A percentile compares a stretch with the other conserved stretches of the same genome.
Evolutionary conservation across 768 basidiomycete species (phyloP).

Genomic region (Suillus brevipes): DNA sequence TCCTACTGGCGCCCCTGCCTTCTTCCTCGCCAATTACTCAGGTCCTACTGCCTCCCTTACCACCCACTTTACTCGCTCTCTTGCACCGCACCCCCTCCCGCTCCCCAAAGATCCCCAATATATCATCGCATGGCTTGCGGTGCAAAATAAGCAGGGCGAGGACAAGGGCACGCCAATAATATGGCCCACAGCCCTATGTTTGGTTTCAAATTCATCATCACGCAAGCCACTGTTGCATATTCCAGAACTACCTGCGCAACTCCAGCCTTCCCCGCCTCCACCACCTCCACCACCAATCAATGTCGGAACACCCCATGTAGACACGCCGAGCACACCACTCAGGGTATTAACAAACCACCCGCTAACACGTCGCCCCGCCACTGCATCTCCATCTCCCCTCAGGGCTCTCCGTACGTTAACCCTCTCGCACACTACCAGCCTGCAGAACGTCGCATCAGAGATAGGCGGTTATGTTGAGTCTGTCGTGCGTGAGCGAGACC

Average conservation of each 20-base stretch:
- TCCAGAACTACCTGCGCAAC: conserved; percentile 63
- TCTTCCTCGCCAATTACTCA: conserved; percentile 66
- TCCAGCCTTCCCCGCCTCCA: conserved; percentile 54
- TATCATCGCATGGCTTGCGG: conserved; percentile 71
- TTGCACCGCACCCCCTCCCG: conserved; percentile 37
- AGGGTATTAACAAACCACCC: conserved; percentile 22
- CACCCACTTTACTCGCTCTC: conserved; percentile 61
- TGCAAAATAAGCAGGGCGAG: conserved; percentile 78
- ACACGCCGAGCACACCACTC: conserved; percentile 10
- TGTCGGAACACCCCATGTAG: conserved; percentile 22
- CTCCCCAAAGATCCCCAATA: conserved; percentile 36
- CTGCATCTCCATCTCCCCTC: conserved; percentile 30
- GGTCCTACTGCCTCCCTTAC: conserved; percentile 65
- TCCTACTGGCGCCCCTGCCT: conserved; percentile 72
- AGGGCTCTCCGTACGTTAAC: conserved; percentile 53
- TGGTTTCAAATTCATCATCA: conserved; percentile 41
- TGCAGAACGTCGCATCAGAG: conserved; percentile 56
- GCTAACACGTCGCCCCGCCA: conserved; percentile 39
- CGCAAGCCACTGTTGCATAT: conserved; percentile 51
- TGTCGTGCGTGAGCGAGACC: conserved; percentile 73
- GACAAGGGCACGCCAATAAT: conserved; percentile 76
- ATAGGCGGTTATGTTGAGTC: conserved; percentile 73
- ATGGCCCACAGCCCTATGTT: conserved; percentile 67
- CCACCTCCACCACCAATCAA: conserved; percentile 36
- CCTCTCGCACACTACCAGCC: conserved; percentile 48